These are phyloP conservation scores for Pleurotus ostreatus DNA, from an alignment of 768 basidiomycete species.

Conservation along the genomic window DNA sequence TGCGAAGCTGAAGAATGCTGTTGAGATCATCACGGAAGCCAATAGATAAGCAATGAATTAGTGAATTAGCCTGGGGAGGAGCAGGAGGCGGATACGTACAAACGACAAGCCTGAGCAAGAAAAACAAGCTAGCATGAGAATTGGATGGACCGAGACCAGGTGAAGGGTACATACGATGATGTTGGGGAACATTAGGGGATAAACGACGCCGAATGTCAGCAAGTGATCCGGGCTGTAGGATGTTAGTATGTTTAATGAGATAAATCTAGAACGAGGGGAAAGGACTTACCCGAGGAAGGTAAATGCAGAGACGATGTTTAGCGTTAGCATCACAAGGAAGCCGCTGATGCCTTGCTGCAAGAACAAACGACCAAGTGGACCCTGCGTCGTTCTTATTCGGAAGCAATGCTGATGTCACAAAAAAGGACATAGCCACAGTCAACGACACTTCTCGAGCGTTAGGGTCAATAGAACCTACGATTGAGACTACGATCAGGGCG, in stretches of 20 bases:
- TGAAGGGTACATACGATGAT: conserved; percentile 15
- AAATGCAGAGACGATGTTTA: conserved; percentile 15
- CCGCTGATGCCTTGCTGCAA: conserved; percentile 18
- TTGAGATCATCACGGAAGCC: neutral
- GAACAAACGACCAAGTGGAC: conserved; percentile 18
- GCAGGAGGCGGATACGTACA: conserved; percentile 13
- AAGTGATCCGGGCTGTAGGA: conserved; percentile 9
- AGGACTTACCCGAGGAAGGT: conserved; percentile 15
- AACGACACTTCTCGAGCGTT: neutral
- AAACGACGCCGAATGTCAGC: conserved; percentile 15
- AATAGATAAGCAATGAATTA: neutral
- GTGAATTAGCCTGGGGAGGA: neutral
- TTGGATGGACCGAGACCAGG: neutral
- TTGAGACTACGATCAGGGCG: conserved; percentile 15
- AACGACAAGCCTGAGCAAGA: conserved; percentile 18
- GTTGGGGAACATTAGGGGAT: conserved; percentile 17
- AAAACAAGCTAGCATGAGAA: neutral
- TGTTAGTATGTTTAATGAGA: neutral
- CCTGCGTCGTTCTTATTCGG: conserved; percentile 19
- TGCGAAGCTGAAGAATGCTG: conserved; percentile 18
- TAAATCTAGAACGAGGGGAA: neutral
- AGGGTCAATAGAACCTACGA: conserved; percentile 12
- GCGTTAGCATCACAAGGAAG: conserved; percentile 16
- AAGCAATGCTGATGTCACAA: conserved; percentile 18
- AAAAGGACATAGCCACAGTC: neutral